Conservation (phyloP, 2,329 filamentous ascomycete species). For the Botrytis fragariae region DNA sequence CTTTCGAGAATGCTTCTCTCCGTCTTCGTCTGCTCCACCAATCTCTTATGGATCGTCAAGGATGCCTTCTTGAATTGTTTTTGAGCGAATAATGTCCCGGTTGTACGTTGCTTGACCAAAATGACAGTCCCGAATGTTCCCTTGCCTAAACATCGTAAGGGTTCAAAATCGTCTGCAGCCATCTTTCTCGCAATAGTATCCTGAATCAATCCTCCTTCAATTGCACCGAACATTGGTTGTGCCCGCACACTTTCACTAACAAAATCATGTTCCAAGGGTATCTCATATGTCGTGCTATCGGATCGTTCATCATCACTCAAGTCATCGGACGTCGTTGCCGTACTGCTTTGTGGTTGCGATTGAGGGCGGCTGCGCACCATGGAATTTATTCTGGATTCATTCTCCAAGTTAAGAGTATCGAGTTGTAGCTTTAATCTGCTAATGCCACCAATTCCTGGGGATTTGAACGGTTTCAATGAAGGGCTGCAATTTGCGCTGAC, state of each 20-base stretch:
- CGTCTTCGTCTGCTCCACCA: slow-evolving; percentile 96
- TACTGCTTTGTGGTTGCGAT: slow-evolving; percentile 53
- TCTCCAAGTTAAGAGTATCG: slow-evolving; percentile 70
- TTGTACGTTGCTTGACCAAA: slow-evolving; percentile 83
- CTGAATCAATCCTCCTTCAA: slow-evolving; percentile 55
- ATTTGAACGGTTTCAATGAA: slow-evolving; percentile 48
- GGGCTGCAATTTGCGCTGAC: slow-evolving; percentile 60
- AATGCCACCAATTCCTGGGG: slow-evolving; percentile 64
- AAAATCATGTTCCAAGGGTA: slow-evolving; percentile 81
- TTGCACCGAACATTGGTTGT: slow-evolving; percentile 41
- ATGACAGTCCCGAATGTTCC: slow-evolving; percentile 94
- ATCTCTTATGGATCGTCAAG: slow-evolving; percentile 88
- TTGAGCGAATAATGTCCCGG: slow-evolving; percentile 89
- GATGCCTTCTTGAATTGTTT: slow-evolving; percentile 99
- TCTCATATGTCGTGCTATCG: slow-evolving; percentile 79
- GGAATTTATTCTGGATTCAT: slow-evolving; percentile 52
- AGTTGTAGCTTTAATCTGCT: slow-evolving; percentile 79
- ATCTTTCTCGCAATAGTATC: slow-evolving; percentile 66
- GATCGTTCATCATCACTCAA: slow-evolving; percentile 62
- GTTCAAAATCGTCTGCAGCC: slow-evolving; percentile 85
- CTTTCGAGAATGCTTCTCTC: slow-evolving; percentile 93
- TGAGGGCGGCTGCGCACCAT: slow-evolving; percentile 56
- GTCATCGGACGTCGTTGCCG: slow-evolving; percentile 34
- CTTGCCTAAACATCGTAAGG: slow-evolving; percentile 88
- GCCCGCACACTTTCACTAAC: slow-evolving; percentile 61